phyloP scores from a whole-genome alignment of 2,329 filamentous ascomycete genomes.

The Cytospora paraplurivora region DNA sequence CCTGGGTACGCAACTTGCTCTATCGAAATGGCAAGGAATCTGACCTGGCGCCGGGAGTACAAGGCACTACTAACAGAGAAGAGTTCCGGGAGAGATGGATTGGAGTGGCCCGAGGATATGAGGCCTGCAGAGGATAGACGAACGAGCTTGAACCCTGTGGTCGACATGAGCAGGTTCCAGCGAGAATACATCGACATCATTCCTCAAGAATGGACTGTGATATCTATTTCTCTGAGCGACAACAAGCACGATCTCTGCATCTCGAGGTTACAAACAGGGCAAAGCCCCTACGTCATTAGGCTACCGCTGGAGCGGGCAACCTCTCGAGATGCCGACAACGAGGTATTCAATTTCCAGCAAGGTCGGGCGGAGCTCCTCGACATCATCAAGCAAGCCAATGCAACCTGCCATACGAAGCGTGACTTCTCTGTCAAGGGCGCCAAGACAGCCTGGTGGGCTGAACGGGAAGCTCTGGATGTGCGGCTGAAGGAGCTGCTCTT shows the following conservation, averaged over 20 bases:
- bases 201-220: conserved; percentile 77
- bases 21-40: conserved; percentile 69
- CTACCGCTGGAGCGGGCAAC: conserved; percentile 82
- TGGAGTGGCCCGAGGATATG: conserved; percentile 42
- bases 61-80: conserved; percentile 55
- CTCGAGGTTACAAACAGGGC: conserved; percentile 76
- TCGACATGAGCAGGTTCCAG: conserved; percentile 68
- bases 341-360: conserved; percentile 81
- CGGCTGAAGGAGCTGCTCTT: conserved; percentile 76
- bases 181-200: conserved; percentile 83
- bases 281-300: conserved; percentile 81
- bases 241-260: conserved; percentile 83
- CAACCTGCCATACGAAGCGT: conserved; percentile 73
- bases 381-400: conserved; percentile 80
- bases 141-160: conserved; percentile 49
- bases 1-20: conserved; percentile 63
- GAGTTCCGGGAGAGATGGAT: conserved; percentile 41
- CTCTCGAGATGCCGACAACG: conserved; percentile 74
- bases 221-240: conserved; percentile 84
- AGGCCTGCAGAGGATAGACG: conserved; percentile 39
- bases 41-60: conserved; percentile 67
- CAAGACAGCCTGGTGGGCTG: conserved; percentile 86
- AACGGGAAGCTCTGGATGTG: conserved; percentile 76
- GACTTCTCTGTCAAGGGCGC: conserved; percentile 74
- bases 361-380: conserved; percentile 79